Evolutionary conservation across 2,329 filamentous ascomycete genomes (phyloP).

Genomic region (Fusarium xyrophilum): DNA sequence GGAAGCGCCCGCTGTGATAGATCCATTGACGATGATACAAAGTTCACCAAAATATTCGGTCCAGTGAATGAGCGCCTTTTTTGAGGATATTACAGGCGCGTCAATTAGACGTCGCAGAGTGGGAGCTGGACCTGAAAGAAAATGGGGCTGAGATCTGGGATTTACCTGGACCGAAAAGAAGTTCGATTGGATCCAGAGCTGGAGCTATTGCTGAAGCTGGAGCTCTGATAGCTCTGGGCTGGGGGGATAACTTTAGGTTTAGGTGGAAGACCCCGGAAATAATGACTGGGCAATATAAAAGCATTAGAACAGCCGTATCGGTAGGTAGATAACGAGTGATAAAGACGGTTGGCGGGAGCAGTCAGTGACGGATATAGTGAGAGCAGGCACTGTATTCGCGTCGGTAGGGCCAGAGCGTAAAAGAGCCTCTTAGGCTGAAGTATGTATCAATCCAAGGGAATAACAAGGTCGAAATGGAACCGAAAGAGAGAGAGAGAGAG

Average conservation of each 20-base stretch:
- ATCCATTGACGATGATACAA: slow-evolving; percentile 35
- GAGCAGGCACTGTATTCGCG: not conserved
- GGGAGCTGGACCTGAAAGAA: slow-evolving; percentile 19
- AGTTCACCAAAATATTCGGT: slow-evolving; percentile 10
- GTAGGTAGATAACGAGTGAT: not conserved
- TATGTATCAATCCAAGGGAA: slow-evolving; percentile 19
- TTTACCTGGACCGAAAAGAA: slow-evolving; percentile 17
- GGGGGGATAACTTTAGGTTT: slow-evolving; percentile 8
- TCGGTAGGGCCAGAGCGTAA: not conserved
- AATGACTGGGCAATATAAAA: slow-evolving; percentile 20
- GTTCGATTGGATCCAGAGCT: slow-evolving; percentile 11
- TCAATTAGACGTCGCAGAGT: slow-evolving; percentile 13
- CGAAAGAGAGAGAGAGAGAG: slow-evolving; percentile 11
- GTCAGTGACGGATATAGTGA: not conserved
- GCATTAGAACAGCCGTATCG: not conserved
- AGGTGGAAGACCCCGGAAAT: slow-evolving; percentile 24
- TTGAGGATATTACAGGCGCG: slow-evolving; percentile 15
- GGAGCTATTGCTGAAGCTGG: slow-evolving; percentile 10
- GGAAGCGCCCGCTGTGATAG: slow-evolving; percentile 40
- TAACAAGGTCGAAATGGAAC: slow-evolving; percentile 25
- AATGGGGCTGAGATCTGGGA: slow-evolving; percentile 27
- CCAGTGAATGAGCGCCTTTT: slow-evolving; percentile 15
- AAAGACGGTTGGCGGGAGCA: not conserved
- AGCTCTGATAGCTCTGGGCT: slow-evolving; percentile 16
- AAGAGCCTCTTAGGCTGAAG: slow-evolving; percentile 5